Evolutionary conservation across 169 alveolate genomes (phyloP), one percentile per base, ranked within the genome.

Genomic region (Cryptosporidium tyzzeri): DNA sequence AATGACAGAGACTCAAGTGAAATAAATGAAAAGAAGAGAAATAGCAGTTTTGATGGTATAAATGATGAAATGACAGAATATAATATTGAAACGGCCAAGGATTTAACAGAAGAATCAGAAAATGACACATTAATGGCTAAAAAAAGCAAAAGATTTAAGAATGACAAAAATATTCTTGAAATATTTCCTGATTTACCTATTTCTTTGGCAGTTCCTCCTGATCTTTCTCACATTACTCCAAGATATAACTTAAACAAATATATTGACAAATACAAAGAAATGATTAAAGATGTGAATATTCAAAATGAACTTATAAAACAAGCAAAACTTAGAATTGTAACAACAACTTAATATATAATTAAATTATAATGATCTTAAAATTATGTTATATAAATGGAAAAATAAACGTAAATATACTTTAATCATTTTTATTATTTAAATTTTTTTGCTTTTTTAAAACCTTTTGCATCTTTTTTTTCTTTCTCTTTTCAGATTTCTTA

Each of bases 281-380:
- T 59, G n/a, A 61, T 75, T 16, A 50, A 31, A 9, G 61, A 75
- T 59, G 45, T 37, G 21, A 45, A 75, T n/a, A 61, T 75, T 41
- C 71, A 61, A 35, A 55, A 18, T n/a, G 74, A 75, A 9, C 61
- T 75, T 1, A 75, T 75, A 6, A 75, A 75, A n/a, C 86, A 75
- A 10, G 86, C 86, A 35, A 75, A 75, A 18, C 41, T 75, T 3
- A 75, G 86, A 18, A 75, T 75, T 21, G 86, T 75, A 26, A 75
- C 86, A 18, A 58, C 86, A 12, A 75, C 86, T 21, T 75, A 48
- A 61, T 29, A 7, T 65, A 48, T 14, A 14, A 48, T 14, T 14
- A 18, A 59, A 31, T 23, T 59, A 18, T 21, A n/a, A 2, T 14
- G 39, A 59, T 14, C 16, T 31, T 21, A 59, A 9, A 12, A 59